A percentile compares a stretch with the other conserved stretches of the same genome.
These are phyloP conservation scores for Pachysandra terminalis DNA, from an alignment of 164 flowering plant genomes.

Conservation along the genomic window DNA sequence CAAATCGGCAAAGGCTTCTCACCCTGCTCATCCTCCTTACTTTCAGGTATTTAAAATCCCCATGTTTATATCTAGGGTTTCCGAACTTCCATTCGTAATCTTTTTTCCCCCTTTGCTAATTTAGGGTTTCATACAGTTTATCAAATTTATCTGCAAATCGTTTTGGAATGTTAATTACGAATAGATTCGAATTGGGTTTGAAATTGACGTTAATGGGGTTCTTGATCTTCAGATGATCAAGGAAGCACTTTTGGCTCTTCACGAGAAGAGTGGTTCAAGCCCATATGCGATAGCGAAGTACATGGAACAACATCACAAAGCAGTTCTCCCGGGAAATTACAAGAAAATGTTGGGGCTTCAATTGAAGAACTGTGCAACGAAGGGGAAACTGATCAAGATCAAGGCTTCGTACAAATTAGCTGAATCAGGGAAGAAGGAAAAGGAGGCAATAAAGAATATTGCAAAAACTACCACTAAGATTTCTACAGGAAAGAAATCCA, in stretches of 20 bases:
- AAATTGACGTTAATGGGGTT: background rate
- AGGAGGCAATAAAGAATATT: background rate
- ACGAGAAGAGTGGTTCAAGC: conserved; percentile 71
- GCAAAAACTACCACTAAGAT: too few relatives aligned
- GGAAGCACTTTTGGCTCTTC: conserved; percentile 59
- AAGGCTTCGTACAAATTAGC: conserved; percentile 76
- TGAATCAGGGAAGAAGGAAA: conserved; percentile 35
- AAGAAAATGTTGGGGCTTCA: conserved; percentile 61
- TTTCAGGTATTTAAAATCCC: too few relatives aligned
- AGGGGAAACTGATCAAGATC: conserved; percentile 60
- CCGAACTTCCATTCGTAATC: too few relatives aligned
- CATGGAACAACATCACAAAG: conserved; percentile 80
- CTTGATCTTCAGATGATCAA: conserved; percentile 57
- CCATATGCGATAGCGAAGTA: conserved; percentile 78
- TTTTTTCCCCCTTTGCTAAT: too few relatives aligned
- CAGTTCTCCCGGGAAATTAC: conserved; percentile 63
- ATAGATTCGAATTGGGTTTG: background rate
- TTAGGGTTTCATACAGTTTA: too few relatives aligned
- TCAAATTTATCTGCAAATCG: too few relatives aligned
- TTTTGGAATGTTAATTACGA: too few relatives aligned
- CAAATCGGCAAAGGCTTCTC: conserved; percentile 9
- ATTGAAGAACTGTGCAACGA: conserved; percentile 54
- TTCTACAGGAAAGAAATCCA: conserved; percentile 5
- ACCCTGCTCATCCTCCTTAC: conserved; percentile 27
- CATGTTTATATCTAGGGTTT: too few relatives aligned